Evolutionary conservation across 202 grass and related monocot species (phyloP), one percentile per base, ranked within the genome.

Genomic region (Sporobolus alterniflorus): DNA sequence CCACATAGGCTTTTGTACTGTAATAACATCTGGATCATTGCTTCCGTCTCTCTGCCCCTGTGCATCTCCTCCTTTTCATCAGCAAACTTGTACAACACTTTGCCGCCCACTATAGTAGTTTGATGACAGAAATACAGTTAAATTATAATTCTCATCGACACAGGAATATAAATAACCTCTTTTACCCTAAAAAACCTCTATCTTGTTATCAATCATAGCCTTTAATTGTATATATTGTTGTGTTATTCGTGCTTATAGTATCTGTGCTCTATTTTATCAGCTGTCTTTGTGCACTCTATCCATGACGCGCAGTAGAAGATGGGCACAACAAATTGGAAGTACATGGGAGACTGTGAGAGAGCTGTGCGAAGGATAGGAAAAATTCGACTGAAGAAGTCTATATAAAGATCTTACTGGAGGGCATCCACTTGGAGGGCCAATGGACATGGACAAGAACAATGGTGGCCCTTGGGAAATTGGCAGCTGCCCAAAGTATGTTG

Each of bases 391-490:
- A 78, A 69, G 20, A 62, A 76, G 29, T n/a, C n/a, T n/a, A n/a
- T 46, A 60, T 66, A 43, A 25, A 90, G 67, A 86, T 79, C 90
- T 89, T 89, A 92, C 90, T 86, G 83, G 86, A 83, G 25, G 83
- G 90, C 78, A 92, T 88, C 86, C 86, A 80, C 56, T 83, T 92
- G 33, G 90, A 92, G 69, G 86, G 90, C 83, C 90, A 92, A 40
- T 92, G 86, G 40, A 92, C 86, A 76, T 92, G 87, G 41, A 92
- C 69, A 75, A 89, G 54, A 74, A 86, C 83, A 33, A 92, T 83
- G 56, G 78, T 79, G 49, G 78, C 86, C 63, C 62, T 80, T 21
- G 89, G 76, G 71, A 91, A 91, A 39, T 84, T 88, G 15, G 55
- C 70, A 55, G 71, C 64, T 56, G 81, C 71, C 84, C 89, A 91